Percentiles rank a stretch among this genome's conserved stretches.
Conservation (phyloP, 2,329 filamentous ascomycete species). For the Cercospora brassicicola region DNA sequence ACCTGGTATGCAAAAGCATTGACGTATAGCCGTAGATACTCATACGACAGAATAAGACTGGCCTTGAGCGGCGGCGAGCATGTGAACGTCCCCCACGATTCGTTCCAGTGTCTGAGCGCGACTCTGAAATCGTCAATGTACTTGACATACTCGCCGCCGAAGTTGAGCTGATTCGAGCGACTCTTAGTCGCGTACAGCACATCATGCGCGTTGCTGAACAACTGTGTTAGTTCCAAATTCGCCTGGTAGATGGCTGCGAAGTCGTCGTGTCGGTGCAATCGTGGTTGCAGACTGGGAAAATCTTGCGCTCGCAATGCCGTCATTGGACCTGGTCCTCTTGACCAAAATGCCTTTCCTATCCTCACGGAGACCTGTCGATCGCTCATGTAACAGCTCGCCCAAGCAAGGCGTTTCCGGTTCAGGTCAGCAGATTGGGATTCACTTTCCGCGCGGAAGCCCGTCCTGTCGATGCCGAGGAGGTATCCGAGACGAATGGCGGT, state of each 20-base stretch:
- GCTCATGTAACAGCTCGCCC: conserved; percentile 39
- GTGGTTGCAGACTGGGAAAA: conserved; percentile 36
- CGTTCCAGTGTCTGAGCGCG: conserved; percentile 37
- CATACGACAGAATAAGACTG: conserved; percentile 62
- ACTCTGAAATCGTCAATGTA: conserved; percentile 40
- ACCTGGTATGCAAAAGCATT: conserved; percentile 66
- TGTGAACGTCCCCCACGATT: conserved; percentile 35
- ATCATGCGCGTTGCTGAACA: conserved; percentile 40
- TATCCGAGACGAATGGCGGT: conserved; percentile 39
- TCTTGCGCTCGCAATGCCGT: conserved; percentile 37
- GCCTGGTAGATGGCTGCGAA: conserved; percentile 39
- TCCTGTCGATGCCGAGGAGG: conserved; percentile 38
- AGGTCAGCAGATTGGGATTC: conserved; percentile 35
- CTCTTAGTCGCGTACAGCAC: conserved; percentile 39
- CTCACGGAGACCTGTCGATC: conserved; percentile 39
- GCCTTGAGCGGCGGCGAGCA: conserved; percentile 58
- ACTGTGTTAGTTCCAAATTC: conserved; percentile 39
- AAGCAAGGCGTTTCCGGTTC: conserved; percentile 37
- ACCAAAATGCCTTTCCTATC: conserved; percentile 40
- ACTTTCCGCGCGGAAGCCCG: conserved; percentile 35
- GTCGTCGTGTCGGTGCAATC: conserved; percentile 32
- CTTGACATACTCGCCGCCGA: conserved; percentile 40
- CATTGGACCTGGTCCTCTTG: conserved; percentile 37
- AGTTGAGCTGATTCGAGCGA: conserved; percentile 37
- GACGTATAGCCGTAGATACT: conserved; percentile 65